phyloP scores from a whole-genome alignment of 2,329 filamentous ascomycete species.

The Fusarium sp. region DNA sequence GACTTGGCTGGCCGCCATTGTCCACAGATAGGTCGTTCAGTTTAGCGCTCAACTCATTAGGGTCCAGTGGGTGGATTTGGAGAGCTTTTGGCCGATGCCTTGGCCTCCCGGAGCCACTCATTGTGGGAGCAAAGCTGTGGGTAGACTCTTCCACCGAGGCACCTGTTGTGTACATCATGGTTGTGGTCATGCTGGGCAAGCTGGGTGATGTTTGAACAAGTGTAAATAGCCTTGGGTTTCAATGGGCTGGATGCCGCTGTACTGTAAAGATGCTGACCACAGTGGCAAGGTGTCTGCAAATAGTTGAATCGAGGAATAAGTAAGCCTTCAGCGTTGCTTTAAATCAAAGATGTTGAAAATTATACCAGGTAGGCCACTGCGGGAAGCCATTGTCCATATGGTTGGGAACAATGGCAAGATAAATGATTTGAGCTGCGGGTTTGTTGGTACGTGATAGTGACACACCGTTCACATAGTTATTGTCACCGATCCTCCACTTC shows the following conservation, averaged over 20 bases:
- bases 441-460: constrained; percentile 2
- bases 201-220: not conserved
- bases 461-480: constrained; percentile 8
- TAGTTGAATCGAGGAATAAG: not conserved
- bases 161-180: constrained; percentile 40
- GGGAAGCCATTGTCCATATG: not conserved
- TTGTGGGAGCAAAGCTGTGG: constrained; percentile 20
- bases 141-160: constrained; percentile 33
- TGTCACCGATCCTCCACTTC: not conserved
- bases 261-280: constrained; percentile 3
- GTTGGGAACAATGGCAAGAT: constrained; percentile 19
- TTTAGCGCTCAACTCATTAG: constrained; percentile 67
- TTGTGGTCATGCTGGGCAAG: constrained; percentile 36
- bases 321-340: not conserved
- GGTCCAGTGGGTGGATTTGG: constrained; percentile 60
- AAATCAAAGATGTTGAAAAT: not conserved
- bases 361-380: not conserved
- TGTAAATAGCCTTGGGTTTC: constrained; percentile 1
- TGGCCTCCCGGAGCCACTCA: constrained; percentile 27
- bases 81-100: constrained; percentile 45
- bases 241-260: constrained; percentile 17
- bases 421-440: constrained; percentile 21
- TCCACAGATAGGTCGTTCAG: constrained; percentile 65
- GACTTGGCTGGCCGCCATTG: constrained; percentile 55
- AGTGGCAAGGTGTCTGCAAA: not conserved